A percentile compares a stretch with the other conserved stretches of the same genome.
Conservation (phyloP, 1,139 yeast genomes). For the Suhomyces bokatorum region DNA sequence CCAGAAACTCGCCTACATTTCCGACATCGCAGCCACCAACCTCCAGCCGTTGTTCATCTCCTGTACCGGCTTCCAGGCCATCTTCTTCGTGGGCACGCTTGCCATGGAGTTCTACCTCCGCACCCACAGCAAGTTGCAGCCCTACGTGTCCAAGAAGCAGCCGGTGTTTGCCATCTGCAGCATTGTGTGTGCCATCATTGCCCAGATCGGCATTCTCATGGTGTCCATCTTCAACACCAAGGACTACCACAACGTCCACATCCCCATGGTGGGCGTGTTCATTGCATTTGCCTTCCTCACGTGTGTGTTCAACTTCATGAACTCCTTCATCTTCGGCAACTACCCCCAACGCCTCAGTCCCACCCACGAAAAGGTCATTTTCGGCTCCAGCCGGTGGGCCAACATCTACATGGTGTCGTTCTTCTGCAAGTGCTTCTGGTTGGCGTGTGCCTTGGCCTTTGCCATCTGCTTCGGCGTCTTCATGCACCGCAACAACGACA, state of each 20-base stretch:
- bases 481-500: conserved; percentile 36
- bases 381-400: conserved; percentile 39
- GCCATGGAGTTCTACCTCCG: conserved; percentile 59
- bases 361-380: conserved; percentile 42
- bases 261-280: conserved; percentile 71
- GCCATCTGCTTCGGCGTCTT: conserved; percentile 68
- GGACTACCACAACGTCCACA: conserved; percentile 58
- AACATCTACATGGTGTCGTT: conserved; percentile 54
- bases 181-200: conserved; percentile 56
- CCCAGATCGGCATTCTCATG: conserved; percentile 76
- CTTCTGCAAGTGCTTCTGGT: conserved; percentile 62
- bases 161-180: conserved; percentile 51
- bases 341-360: conserved; percentile 45
- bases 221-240: conserved; percentile 76
- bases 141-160: conserved; percentile 50
- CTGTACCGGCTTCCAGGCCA: conserved; percentile 55
- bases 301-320: conserved; percentile 57
- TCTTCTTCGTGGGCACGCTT: conserved; percentile 69
- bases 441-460: conserved; percentile 62
- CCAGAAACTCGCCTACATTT: conserved; percentile 67
- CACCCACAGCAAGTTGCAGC: conserved; percentile 52
- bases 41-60: conserved; percentile 29
- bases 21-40: conserved; percentile 41
- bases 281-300: conserved; percentile 70
- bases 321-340: conserved; percentile 63